Conservation (phyloP, 2,329 filamentous ascomycete species). For the Sphaerulina populicola region DNA sequence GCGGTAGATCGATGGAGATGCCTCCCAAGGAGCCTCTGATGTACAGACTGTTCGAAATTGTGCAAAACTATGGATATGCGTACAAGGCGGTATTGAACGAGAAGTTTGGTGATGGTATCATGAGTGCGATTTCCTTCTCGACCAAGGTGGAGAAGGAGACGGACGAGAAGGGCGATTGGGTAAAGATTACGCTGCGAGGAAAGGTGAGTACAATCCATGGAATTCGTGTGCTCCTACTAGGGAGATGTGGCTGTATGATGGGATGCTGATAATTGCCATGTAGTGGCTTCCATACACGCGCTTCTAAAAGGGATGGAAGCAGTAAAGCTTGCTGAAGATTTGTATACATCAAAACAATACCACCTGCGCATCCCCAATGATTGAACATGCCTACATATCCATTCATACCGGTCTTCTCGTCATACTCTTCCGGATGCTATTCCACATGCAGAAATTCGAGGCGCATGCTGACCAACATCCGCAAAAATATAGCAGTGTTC, state of each 20-base stretch:
- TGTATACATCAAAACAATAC: background rate
- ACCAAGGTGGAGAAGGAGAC: constrained; percentile 79
- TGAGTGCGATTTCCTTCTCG: constrained; percentile 88
- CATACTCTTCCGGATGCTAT: background rate
- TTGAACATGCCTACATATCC: background rate
- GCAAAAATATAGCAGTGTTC: background rate
- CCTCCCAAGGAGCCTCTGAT: constrained; percentile 77
- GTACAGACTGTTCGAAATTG: constrained; percentile 85
- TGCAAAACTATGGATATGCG: constrained; percentile 94
- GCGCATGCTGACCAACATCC: background rate
- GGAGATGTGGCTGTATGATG: constrained; percentile 42
- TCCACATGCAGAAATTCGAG: background rate
- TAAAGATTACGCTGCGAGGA: constrained; percentile 70
- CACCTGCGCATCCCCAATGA: background rate
- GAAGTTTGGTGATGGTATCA: constrained; percentile 74
- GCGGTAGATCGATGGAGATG: constrained; percentile 72
- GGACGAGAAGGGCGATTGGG: constrained; percentile 77
- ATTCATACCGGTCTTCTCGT: background rate
- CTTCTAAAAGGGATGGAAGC: constrained; percentile 33
- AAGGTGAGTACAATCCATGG: constrained; percentile 40
- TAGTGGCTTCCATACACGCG: constrained; percentile 42
- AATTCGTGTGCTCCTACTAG: constrained; percentile 43
- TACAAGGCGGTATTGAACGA: constrained; percentile 95
- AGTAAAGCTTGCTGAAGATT: background rate
- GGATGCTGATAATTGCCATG: background rate